Base-by-base conservation (phyloP, 2,329 filamentous ascomycete genomes). In the Aspergillus sp. region DNA sequence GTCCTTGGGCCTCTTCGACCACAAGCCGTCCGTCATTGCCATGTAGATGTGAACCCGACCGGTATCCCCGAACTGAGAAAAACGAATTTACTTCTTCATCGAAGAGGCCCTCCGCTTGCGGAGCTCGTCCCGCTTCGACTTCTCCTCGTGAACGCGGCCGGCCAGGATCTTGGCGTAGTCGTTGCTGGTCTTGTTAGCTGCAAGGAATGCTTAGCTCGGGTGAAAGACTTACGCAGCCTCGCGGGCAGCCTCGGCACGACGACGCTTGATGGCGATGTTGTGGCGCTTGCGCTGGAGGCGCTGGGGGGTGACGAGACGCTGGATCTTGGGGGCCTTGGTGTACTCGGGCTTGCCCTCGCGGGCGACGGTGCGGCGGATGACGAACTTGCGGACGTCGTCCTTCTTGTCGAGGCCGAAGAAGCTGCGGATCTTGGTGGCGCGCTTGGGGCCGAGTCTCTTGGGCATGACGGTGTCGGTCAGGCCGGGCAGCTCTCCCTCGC, bases 361-460 rank as follows among this genome's bases (percentile, higher is more conserved):
- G 74, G 86, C 80, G 61, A 98, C 80, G 70, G 96, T 91, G 68
- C 91, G 91, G 68, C 91, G 91, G 63, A 98, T 96, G 70, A 98
- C 91, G 75, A 94, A 98, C 77, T 96, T 95, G 77, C 91, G 89
- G 72, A 96, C 89, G 84, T 98, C 91, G 78, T 98, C 91, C 82
- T 96, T 88, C 88, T 96, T 96, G 84, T 82, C 89, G 79, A 98
- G 84, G 75, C 86, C 81, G 76, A 96, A 98, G 83, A 98, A 98
- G 68, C 80, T 82, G 71, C 89, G 86, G 74, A 98, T 96, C 86
- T 96, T 98, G 75, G 86, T 94, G 65, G 91, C 91, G 64, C 91
- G 85, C 88, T 98, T 98, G 75, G 91, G 91, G 58, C 91, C 91
- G 64, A 98, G 84, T 61, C 91, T 84, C 85, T 98, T 98, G 70